Percentiles rank a stretch among this genome's conserved stretches.
phyloP scores from a whole-genome alignment of 148 eudicot genomes.

The Nepenthes mirabilis region DNA sequence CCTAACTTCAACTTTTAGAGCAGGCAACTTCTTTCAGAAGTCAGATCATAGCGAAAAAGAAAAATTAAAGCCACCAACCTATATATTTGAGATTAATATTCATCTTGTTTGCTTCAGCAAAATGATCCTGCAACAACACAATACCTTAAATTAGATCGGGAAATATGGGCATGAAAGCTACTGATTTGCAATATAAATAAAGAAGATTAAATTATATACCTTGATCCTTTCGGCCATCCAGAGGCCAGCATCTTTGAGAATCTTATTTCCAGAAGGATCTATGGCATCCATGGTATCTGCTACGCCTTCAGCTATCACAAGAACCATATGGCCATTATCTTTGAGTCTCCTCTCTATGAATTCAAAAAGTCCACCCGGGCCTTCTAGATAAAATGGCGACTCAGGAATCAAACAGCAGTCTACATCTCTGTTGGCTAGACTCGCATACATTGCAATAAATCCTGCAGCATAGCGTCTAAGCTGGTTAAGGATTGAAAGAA shows the following conservation, averaged over 20 bases:
- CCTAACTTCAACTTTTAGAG: too few species aligned
- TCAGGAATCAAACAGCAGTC: constrained; percentile 96
- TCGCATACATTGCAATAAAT: constrained; percentile 88
- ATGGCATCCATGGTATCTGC: constrained; percentile 47
- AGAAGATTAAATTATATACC: constrained; percentile 19
- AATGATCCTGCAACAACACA: constrained; percentile 48
- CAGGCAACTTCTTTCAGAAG: too few species aligned
- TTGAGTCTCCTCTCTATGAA: constrained; percentile 54
- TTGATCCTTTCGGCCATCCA: constrained; percentile 77
- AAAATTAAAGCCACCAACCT: constrained; percentile 25
- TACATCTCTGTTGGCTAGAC: constrained; percentile 86
- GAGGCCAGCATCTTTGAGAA: constrained; percentile 64
- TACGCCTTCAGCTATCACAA: constrained; percentile 93
- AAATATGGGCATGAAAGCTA: neutral
- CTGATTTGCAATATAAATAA: neutral
- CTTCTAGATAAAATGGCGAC: constrained; percentile 79
- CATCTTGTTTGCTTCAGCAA: constrained; percentile 34
- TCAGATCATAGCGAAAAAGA: too few species aligned
- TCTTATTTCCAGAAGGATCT: constrained; percentile 78
- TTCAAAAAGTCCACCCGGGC: constrained; percentile 77
- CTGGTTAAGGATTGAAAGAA: too few species aligned
- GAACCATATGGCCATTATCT: constrained; percentile 85
- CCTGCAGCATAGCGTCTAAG: constrained; percentile 30
- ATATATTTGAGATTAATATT: constrained; percentile 77
- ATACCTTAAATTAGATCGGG: neutral